Evolutionary conservation across 2,329 filamentous ascomycete genomes (phyloP), one percentile per base, ranked within the genome.

Genomic region (Parastagonospora avenae): DNA sequence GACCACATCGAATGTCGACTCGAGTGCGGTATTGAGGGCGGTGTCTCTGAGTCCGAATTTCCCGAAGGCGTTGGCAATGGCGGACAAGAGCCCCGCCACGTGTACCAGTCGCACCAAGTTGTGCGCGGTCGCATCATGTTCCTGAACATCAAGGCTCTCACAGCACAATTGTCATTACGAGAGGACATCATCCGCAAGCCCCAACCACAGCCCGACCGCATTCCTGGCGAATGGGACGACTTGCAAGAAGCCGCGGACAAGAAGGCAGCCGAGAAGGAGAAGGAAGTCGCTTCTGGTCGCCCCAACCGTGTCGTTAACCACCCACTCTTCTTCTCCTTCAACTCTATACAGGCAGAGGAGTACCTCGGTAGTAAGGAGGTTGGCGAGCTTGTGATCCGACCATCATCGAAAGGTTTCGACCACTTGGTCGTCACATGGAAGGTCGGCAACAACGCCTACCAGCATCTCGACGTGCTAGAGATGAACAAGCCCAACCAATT

Each of bases 371-470:
- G 89, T 11, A 91, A 95, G 72, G 85, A 88, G 44, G 82, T 87
- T 6, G 94, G 94, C 42, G 94, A 97, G 72, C 89, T 95, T 48
- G 91, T 99, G 54, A 97, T 99, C 67, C 88, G 94, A 38, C 93
- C 94, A 3, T 97, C 92, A 1, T 96, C 92, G 27, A 96, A 96
- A 74, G 94, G 94, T 38, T 89, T 91, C 51, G 94, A 99, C 72
- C 94, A 99, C 77, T 81, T 99, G 48, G 92, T 93, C 7, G 86
- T 99, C 40, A 99, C 94, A 0, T 99, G 94, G 94, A 99, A 99
- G 79, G 92, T 99, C 11, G 89, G 91, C 1, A 92, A 97, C 71
- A 89, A 89, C 52, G 87, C 97, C n/a, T 99, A 92, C 73, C 92
- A 99, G 76, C 94, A 99, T 74, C 91, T 99, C 58, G 94, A 99